Evolutionary conservation across 2,329 filamentous ascomycete genomes (phyloP), one percentile per base, ranked within the genome.

Genomic region (Beauveria sp.): DNA sequence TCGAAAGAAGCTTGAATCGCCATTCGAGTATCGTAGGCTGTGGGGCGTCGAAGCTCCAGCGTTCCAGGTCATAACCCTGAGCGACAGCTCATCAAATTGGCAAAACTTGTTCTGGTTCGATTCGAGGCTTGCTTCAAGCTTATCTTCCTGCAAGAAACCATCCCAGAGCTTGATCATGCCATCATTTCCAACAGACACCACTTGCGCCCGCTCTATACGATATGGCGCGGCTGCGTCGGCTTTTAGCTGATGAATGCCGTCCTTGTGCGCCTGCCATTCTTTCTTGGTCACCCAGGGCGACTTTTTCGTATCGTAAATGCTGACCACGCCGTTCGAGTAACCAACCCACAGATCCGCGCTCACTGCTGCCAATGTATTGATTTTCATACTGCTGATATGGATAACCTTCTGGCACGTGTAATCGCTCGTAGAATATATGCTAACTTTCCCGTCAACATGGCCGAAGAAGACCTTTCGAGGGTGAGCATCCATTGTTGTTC

Each of bases 11-110:
- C 82, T 80, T 12, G 84, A 83, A 69, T 96, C 91, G 59, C 83
- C 77, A 34, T 85, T 82, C 1, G 85, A 85, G 65, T 90, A 85
- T 60, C 89, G 84, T 40, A 98, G 78, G 69, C 88, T 90, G 63
- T 86, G 87, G 0, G 95, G 95, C n/a, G 95, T 96, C 18, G 89
- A 88, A n/a, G 95, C 95, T 1, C 95, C 95, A 1, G 93, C 93
- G 72, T 99, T 99, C 95, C 95, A 99, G 0, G 93, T 97, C 79
- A 98, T 83, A 28, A 96, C 85, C 43, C 91, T 79, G 14, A 90
- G 87, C 54, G 86, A 88, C 62, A 98, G 80, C 68, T 96, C 88
- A 60, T 92, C 83, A 72, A 98, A 96, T 31, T 84, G 82, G 77
- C 93, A 97, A 71, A 91, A 98, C 54, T 95, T 84, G 0, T 83